Evolutionary conservation across 139 green algal species (phyloP), one percentile per base, ranked within the genome.

Genomic region (Closterium sp.): DNA sequence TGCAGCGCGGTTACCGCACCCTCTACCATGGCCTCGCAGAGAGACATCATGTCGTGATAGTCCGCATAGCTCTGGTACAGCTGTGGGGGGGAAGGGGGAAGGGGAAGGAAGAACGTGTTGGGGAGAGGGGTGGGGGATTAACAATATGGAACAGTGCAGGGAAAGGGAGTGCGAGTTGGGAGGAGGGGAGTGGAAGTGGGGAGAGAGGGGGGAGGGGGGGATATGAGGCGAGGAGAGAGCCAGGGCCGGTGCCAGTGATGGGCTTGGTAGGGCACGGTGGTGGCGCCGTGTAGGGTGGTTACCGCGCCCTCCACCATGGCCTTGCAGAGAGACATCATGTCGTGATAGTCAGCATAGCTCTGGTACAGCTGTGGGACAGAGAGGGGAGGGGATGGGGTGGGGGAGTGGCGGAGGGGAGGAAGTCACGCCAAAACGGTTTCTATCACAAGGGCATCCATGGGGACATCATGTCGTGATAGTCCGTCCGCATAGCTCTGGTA

Each of bases 321-420:
- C 94, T 99, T 98, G 12, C 97, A 98, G 6, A 99, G 96, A 9
- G 96, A 93, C 97, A 99, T 99, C 97, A 99, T 99, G 95, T 98
- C 96, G 31, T 94, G 89, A 94, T 99, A 99, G 94, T 99, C 98
- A 16, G 97, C 97, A 89, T 99, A 99, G 1, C 98, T 98, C 94
- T 97, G 36, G 84, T 94, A 94, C 89, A 94, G 33, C 90, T 93
- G 90, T 86, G 36, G 64, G 64, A 83, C 64, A 83, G 64, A 12
- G 19, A 28, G 64, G 12, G 64, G 64, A 83, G 19, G 64, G 64
- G 64, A 12, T 28, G n/a, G 38, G 4, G 38, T 66, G 38, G 4
- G 4, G 3, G 38, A 12, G 38, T 66, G 38, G 38, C 4, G 4
- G 36, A 55, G 36, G 36, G 36, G 36, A n/a, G n/a, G n/a, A n/a